A percentile compares a stretch with the other conserved stretches of the same genome.
These are phyloP conservation scores for Cladophialophora yegresii DNA, from an alignment of 2,329 filamentous ascomycete genomes.

Conservation along the genomic window DNA sequence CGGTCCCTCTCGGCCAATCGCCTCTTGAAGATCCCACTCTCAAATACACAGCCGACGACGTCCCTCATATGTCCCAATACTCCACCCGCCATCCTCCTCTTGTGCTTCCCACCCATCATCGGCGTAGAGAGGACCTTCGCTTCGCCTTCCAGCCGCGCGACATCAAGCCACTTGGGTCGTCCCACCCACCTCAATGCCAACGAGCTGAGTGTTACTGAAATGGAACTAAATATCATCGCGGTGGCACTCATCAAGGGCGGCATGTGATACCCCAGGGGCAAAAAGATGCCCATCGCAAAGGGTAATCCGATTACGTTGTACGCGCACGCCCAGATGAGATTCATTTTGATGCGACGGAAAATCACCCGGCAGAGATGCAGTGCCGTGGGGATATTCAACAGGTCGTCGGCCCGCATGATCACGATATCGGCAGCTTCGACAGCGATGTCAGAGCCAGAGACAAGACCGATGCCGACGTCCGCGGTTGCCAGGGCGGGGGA, in stretches of 20 bases:
- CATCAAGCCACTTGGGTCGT: constrained; percentile 82
- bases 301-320: constrained; percentile 92
- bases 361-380: constrained; percentile 80
- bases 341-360: constrained; percentile 90
- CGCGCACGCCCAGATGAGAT: constrained; percentile 86
- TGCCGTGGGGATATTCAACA: constrained; percentile 88
- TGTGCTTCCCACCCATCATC: constrained; percentile 21
- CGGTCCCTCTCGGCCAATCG: constrained; percentile 42
- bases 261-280: constrained; percentile 78
- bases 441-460: constrained; percentile 90
- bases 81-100: constrained; percentile 17
- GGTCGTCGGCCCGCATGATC: constrained; percentile 86
- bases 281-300: constrained; percentile 94
- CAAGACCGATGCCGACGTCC: constrained; percentile 88
- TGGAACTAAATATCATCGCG: constrained; percentile 87
- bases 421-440: constrained; percentile 97
- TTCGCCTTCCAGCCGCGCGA: constrained; percentile 63
- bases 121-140: constrained; percentile 40
- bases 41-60: constrained; percentile 37
- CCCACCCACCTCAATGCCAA: constrained; percentile 85
- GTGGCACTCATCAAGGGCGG: constrained; percentile 93
- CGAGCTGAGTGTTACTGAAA: constrained; percentile 83
- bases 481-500: constrained; percentile 91
- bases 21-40: constrained; percentile 37
- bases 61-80: constrained; percentile 34